Evolutionary conservation across 371 early-diverging fungal genomes (phyloP), one percentile per base, ranked within the genome.

Genomic region (Parasitella parasitica): DNA sequence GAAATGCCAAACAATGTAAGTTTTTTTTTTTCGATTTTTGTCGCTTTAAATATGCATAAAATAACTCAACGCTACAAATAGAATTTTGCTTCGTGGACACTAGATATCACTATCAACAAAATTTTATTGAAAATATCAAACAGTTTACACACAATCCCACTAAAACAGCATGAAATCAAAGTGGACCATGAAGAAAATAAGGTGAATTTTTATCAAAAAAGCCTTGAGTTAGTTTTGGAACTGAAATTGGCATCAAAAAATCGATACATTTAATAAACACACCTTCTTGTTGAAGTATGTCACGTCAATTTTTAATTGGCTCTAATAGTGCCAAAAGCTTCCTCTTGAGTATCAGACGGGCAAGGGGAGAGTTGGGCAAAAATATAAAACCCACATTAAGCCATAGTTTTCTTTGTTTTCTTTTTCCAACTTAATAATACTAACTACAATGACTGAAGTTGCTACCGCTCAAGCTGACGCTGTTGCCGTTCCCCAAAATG

Each of bases 21-120:
- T 46, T 18, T 37, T 36, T 49, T 0, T 59, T 39, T 54, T 48
- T 18, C 34, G n/a, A n/a, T n/a, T n/a, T 24, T 26, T 34, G 22
- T 37, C 27, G 3, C 20, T n/a, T 5, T 30, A 41, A 43, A 18
- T 43, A 43, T 43, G 43, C 43, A 43, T 43, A 20, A 43, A 43
- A 43, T 43, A 20, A 43, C 43, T 43, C 43, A 20, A 43, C 20
- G 12, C 12, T 54, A 48, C 49, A 50, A 13, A 61, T 59, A 72
- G 76, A 66, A 69, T 57, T 48, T 58, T 3, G 36, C 56, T 7
- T 49, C 55, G 2, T 67, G 78, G 65, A 51, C 56, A n/a, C 28
- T 81, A 13, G 77, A 79, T 58, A 66, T 84, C 3, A 73, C 78
- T 48, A 35, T 66, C 2, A 24, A 60, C 3, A 57, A 67, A n/a